Base-by-base conservation (phyloP, 345 rosid genomes). In the Populus deltoides region DNA sequence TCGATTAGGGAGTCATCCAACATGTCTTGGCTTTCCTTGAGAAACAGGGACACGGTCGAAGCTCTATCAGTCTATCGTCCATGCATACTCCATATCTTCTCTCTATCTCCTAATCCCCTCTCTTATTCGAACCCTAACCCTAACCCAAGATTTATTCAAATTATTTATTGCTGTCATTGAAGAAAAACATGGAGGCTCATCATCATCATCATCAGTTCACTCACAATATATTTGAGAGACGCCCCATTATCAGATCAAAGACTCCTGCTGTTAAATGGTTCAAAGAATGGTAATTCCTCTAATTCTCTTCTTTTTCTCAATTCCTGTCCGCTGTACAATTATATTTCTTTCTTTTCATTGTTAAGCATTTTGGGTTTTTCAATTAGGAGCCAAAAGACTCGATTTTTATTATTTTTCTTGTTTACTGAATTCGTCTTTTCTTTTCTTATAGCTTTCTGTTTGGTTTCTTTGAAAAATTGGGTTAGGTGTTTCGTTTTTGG, bases 201-300 rank as follows among this genome's bases (percentile, higher is more conserved):
- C 63, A 53, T 8, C 59, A 53, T 7, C 59, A 53, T 53, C 59
- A 77, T 38, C 88, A 86, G 47, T 92, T 75, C 82, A 68, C 83
- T 78, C 90, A 91, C 72, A 89, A 65, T 81, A 78, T 91, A 20
- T 95, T 90, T 85, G 98, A 95, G 63, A 80, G 98, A 77, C 93
- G 92, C 39, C 93, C 93, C 65, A 83, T 93, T 71, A 16, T 86
- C 80, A 90, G 78, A 85, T 89, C 97, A 71, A 90, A 87, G 80
- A 35, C 88, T 73, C 98, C 97, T 57, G 91, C 96, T 70, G 96
- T 91, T 38, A 95, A 92, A 84, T 95, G 97, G 97, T 76, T 86
- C 87, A 88, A 78, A 75, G 90, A 92, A 73, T 95, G 98, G 99
- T 95, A 89, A 77, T 33, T n/a, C 1, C 31, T 13, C 36, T 66